These are phyloP conservation scores for Rhizophlyctis rosea DNA, from an alignment of 192 early-diverging fungal genomes.

Conservation along the genomic window DNA sequence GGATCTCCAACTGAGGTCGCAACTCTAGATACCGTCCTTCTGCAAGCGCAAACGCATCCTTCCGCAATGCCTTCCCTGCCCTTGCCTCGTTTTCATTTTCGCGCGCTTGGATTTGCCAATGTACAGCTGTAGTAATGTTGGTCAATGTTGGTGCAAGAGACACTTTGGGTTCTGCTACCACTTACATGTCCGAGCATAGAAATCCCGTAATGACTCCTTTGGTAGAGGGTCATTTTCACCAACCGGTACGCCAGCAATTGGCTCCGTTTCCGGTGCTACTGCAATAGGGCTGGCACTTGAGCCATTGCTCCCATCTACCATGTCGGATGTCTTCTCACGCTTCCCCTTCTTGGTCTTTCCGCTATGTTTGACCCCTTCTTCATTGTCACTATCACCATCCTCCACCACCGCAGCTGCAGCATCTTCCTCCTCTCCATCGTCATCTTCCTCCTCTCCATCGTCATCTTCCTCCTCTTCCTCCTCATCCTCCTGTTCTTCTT, in stretches of 20 bases:
- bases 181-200: background rate
- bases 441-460: background rate
- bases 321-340: no score
- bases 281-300: no score
- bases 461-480: slow-evolving; percentile 3
- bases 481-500: slow-evolving; percentile 49
- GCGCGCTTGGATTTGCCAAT: slow-evolving; percentile 19
- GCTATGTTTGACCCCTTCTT: no score
- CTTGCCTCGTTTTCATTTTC: slow-evolving; percentile 37
- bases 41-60: slow-evolving; percentile 44
- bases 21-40: slow-evolving; percentile 42
- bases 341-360: no score
- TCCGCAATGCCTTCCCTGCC: slow-evolving; percentile 45
- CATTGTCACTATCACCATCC: background rate
- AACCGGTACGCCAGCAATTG: no score
- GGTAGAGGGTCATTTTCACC: no score
- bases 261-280: no score
- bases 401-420: background rate
- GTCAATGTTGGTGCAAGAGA: no score
- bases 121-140: background rate
- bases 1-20: slow-evolving; percentile 43
- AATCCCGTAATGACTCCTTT: background rate
- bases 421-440: background rate
- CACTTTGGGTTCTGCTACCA: no score
- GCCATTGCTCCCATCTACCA: no score